Percentiles rank a stretch among this genome's conserved stretches.
phyloP scores from a whole-genome alignment of 2,329 filamentous ascomycete species.

The Ophiostoma ulmi region DNA sequence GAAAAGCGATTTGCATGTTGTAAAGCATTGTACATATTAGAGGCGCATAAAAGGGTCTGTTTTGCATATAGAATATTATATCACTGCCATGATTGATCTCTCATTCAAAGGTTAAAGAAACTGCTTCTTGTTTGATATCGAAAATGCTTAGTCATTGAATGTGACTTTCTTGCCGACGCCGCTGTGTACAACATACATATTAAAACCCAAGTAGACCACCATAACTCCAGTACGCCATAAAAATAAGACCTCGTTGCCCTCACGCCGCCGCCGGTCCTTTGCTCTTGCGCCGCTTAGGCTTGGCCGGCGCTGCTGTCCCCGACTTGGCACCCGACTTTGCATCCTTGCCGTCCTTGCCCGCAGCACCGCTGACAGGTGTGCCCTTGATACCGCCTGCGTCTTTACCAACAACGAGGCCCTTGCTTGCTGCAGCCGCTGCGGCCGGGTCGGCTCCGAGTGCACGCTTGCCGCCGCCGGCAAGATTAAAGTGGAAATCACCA shows the following conservation, averaged over 20 bases:
- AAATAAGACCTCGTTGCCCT: background rate
- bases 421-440: constrained; percentile 28
- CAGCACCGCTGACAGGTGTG: constrained; percentile 34
- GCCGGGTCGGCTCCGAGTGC: constrained; percentile 23
- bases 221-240: background rate
- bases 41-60: background rate
- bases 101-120: background rate
- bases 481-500: constrained; percentile 60
- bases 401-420: constrained; percentile 17
- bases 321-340: constrained; percentile 17
- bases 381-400: constrained; percentile 31
- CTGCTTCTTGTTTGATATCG: background rate
- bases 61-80: constrained; percentile 1
- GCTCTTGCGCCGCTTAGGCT: constrained; percentile 47
- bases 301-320: constrained; percentile 36
- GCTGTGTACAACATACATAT: background rate
- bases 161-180: background rate
- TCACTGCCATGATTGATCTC: background rate
- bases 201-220: background rate
- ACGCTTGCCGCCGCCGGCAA: constrained; percentile 52
- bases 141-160: background rate
- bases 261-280: constrained; percentile 31
- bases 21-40: background rate
- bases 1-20: background rate
- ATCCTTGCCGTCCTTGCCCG: constrained; percentile 42